Evolutionary conservation across 2,329 filamentous ascomycete genomes (phyloP).

Genomic region (Claviceps sp.): DNA sequence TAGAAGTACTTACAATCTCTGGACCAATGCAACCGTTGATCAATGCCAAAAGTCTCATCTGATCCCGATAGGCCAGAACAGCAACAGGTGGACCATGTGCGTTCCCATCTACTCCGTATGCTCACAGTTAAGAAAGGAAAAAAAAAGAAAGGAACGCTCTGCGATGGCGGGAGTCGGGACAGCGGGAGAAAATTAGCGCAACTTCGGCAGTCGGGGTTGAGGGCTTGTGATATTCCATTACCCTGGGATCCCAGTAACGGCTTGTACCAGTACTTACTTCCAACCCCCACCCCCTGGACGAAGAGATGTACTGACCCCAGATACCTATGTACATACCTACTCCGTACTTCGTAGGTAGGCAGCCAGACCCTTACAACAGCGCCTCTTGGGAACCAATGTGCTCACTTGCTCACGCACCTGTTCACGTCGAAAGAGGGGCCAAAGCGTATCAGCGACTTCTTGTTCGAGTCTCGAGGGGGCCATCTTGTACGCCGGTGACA

Average conservation of each 20-base stretch:
- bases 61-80: neutral
- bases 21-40: neutral
- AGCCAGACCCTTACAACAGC: neutral
- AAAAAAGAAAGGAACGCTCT: neutral
- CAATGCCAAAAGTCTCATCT: neutral
- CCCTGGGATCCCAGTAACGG: neutral
- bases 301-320: neutral
- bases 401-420: neutral
- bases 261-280: neutral
- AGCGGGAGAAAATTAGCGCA: neutral
- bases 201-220: slow-evolving; percentile 1
- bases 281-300: neutral
- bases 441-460: neutral
- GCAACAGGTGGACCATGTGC: neutral
- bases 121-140: neutral
- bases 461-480: no score
- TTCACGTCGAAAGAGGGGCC: neutral
- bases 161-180: neutral
- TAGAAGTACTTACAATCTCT: neutral
- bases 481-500: neutral
- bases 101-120: neutral
- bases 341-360: no score
- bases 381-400: neutral
- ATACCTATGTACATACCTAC: neutral
- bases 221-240: neutral